Base-by-base conservation (phyloP, 2,329 filamentous ascomycete genomes). In the Endocalyx cinctus region DNA sequence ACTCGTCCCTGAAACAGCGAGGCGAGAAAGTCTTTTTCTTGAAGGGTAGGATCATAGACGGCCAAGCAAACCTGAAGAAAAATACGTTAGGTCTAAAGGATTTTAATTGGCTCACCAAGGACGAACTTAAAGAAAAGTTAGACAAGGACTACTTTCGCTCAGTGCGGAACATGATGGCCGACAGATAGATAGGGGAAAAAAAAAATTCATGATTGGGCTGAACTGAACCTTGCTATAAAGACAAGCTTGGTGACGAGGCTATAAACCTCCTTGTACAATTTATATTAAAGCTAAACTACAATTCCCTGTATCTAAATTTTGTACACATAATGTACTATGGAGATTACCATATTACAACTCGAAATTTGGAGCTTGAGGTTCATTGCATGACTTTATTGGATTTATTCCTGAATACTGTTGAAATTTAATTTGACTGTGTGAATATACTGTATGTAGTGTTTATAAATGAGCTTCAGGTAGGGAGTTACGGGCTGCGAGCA, bases 31-130 rank as follows among this genome's bases (percentile, higher is more conserved):
- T 81, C 3, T 98, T 98, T 64, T 96, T 94, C 73, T 78, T 97
- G 70, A 97, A 97, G 72, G 86, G 80, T 31, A 79, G 92, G 43
- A 97, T 98, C 60, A 87, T 97, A 84, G 87, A 89, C 20, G 92
- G 92, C n/a, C 92, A 97, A 66, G 87, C 84, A 18, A 77, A 95
- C 59, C 62, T 97, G 33, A 67, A 69, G 42, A 70, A 69, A 38
- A 95, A 92, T 64, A 66, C 69, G 41, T 73, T 84, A 36, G 84
- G 82, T 5, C 69, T 92, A 34, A 70, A 72, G 34, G 87, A 96
- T 58, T 98, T 92, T 67, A 80, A 85, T 65, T 98, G 92, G 92
- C 63, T 97, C 52, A 83, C 86, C 16, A 89, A 84, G 61, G 87
- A 95, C 42, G 92, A 98, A 73, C 72, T 97, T 35, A 60, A 82